Conservation (phyloP, 169 alveolate genomes). For the Perkinsus olseni region DNA sequence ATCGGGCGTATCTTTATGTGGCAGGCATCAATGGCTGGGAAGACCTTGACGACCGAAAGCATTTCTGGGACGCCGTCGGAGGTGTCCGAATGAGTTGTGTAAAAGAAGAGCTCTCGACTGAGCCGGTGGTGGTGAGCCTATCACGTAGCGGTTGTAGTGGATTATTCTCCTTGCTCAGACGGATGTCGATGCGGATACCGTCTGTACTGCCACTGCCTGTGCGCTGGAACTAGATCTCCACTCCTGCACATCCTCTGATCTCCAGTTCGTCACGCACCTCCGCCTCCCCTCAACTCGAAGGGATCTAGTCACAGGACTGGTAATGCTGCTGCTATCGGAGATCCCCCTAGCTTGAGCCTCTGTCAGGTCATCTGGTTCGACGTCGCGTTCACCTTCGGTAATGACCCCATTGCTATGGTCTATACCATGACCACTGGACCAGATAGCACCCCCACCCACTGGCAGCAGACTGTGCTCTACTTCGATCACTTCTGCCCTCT, state of each 20-base stretch:
- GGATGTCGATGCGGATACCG: slow-evolving; percentile 11
- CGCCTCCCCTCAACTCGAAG: slow-evolving; percentile 42
- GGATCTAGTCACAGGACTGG: slow-evolving; percentile 67
- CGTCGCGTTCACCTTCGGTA: slow-evolving; percentile 71
- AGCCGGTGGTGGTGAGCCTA: slow-evolving; percentile 46
- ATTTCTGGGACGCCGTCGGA: slow-evolving; percentile 53
- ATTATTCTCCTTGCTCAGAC: not conserved
- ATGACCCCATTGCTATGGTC: slow-evolving; percentile 60
- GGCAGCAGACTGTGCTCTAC: slow-evolving; percentile 87
- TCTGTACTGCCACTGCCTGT: slow-evolving; percentile 31
- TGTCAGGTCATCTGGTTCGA: slow-evolving; percentile 81
- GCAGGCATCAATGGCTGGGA: slow-evolving; percentile 81
- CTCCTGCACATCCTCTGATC: slow-evolving; percentile 76
- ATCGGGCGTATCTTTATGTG: slow-evolving; percentile 79
- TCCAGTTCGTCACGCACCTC: slow-evolving; percentile 78
- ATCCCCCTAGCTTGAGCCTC: not conserved
- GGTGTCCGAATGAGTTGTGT: slow-evolving; percentile 59
- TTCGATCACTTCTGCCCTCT: slow-evolving; percentile 39
- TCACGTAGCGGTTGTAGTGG: not conserved
- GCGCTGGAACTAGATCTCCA: slow-evolving; percentile 76
- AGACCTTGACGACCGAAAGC: slow-evolving; percentile 75
- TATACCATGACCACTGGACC: slow-evolving; percentile 65
- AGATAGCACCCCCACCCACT: slow-evolving; percentile 64
- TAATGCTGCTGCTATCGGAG: not conserved
- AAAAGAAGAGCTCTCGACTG: slow-evolving; percentile 21